phyloP scores from a whole-genome alignment of 2,329 filamentous ascomycete species.

The Elsinoe arachidis region DNA sequence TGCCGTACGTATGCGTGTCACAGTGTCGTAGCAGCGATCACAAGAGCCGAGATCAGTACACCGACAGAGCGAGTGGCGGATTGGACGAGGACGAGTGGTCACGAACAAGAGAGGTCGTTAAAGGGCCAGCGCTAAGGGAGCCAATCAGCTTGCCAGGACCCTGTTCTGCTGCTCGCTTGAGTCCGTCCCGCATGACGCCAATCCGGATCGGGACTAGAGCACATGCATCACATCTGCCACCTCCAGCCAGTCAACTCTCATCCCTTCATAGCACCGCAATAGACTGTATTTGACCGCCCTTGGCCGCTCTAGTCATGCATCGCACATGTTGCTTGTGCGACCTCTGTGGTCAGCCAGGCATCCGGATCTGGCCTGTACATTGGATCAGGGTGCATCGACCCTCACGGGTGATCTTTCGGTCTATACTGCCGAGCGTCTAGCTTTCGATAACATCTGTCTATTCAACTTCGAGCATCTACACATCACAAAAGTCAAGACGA shows the following conservation, averaged over 20 bases:
- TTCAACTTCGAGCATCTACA: not conserved
- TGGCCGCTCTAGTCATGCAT: not conserved
- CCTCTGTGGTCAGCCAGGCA: not conserved
- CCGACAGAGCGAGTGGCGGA: not conserved
- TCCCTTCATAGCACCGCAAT: not conserved
- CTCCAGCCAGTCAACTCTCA: constrained; percentile 6
- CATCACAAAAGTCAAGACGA: not conserved
- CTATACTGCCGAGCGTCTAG: not conserved
- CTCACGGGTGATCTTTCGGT: not conserved
- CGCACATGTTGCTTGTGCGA: not conserved
- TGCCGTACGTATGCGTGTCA: too few species aligned
- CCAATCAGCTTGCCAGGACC: constrained; percentile 3
- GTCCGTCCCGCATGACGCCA: not conserved
- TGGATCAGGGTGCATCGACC: not conserved
- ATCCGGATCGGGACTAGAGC: not conserved
- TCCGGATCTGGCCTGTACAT: not conserved
- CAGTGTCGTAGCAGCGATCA: too few species aligned
- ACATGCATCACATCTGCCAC: constrained; percentile 9
- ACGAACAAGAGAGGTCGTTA: not conserved
- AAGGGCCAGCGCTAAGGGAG: constrained; percentile 10
- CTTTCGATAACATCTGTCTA: not conserved
- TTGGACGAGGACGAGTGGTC: not conserved
- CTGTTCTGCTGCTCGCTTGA: constrained; percentile 3
- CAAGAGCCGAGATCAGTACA: not conserved
- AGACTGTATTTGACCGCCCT: constrained; percentile 4